Percentiles rank a stretch among this genome's conserved stretches.
phyloP scores from a whole-genome alignment of 2,329 filamentous ascomycete genomes.

The Pyricularia sp. region DNA sequence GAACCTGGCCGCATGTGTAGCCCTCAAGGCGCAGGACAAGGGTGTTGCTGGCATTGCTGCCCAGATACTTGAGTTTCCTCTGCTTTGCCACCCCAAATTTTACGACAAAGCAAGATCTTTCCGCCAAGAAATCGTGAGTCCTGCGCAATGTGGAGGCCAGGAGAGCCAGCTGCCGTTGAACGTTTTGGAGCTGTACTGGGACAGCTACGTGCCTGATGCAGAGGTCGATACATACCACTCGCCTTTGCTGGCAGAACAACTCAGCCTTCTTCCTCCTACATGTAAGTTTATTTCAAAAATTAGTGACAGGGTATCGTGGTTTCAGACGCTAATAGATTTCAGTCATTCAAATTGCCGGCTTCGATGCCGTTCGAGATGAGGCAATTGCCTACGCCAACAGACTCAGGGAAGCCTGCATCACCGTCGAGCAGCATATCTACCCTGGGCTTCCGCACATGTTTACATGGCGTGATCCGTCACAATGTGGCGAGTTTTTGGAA shows the following conservation, averaged over 20 bases:
- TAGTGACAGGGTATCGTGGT: background rate
- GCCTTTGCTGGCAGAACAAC: slow-evolving; percentile 21
- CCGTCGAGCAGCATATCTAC: slow-evolving; percentile 22
- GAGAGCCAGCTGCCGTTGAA: slow-evolving; percentile 19
- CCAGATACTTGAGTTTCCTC: slow-evolving; percentile 24
- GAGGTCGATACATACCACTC: slow-evolving; percentile 19
- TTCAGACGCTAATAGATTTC: background rate
- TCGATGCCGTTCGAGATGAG: slow-evolving; percentile 27
- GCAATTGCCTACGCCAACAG: slow-evolving; percentile 27
- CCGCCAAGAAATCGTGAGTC: slow-evolving; percentile 23
- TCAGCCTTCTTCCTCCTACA: slow-evolving; percentile 21
- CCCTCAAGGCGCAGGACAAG: slow-evolving; percentile 21
- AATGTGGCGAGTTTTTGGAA: background rate
- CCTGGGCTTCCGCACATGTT: slow-evolving; percentile 27
- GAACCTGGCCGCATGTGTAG: slow-evolving; percentile 27
- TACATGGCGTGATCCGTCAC: slow-evolving; percentile 4
- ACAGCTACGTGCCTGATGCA: slow-evolving; percentile 20
- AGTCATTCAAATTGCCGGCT: slow-evolving; percentile 26
- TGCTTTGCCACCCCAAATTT: slow-evolving; percentile 25
- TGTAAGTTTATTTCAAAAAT: slow-evolving; percentile 15
- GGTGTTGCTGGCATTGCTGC: slow-evolving; percentile 21
- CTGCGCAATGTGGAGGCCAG: slow-evolving; percentile 19
- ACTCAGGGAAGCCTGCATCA: slow-evolving; percentile 20
- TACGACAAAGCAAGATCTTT: slow-evolving; percentile 12
- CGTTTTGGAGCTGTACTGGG: slow-evolving; percentile 24